phyloP scores from a whole-genome alignment of 306 rosid species.

The Vigna angularis region DNA sequence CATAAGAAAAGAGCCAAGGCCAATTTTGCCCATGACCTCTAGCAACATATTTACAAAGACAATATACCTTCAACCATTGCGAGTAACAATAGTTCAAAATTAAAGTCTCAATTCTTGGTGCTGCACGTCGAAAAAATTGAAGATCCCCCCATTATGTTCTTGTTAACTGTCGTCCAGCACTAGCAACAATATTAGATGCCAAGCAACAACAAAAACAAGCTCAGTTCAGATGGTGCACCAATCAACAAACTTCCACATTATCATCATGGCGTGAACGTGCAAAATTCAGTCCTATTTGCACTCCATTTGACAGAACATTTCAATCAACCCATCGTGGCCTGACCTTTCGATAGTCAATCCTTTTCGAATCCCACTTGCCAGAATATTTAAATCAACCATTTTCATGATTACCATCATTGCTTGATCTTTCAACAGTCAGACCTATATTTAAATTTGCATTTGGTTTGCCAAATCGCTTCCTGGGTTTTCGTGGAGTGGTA shows the following conservation, averaged over 20 bases:
- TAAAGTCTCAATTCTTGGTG: slow-evolving; percentile 23
- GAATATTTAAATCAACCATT: slow-evolving; percentile 52
- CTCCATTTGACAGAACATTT: slow-evolving; percentile 52
- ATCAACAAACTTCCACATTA: slow-evolving; percentile 39
- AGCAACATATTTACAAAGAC: slow-evolving; percentile 40
- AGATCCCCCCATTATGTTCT: slow-evolving; percentile 12
- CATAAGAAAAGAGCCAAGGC: slow-evolving; percentile 35
- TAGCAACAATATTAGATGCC: slow-evolving; percentile 27
- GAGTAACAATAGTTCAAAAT: slow-evolving; percentile 17
- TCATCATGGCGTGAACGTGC: slow-evolving; percentile 50
- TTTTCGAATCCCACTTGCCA: slow-evolving; percentile 44
- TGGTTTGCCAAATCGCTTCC: slow-evolving; percentile 59
- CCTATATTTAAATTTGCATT: slow-evolving; percentile 52
- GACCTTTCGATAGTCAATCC: slow-evolving; percentile 53
- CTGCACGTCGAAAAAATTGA: slow-evolving; percentile 21
- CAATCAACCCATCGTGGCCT: slow-evolving; percentile 38
- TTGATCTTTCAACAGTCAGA: slow-evolving; percentile 55
- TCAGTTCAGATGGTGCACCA: slow-evolving; percentile 37
- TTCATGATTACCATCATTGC: slow-evolving; percentile 47
- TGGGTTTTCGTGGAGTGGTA: slow-evolving; percentile 51
- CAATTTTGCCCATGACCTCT: slow-evolving; percentile 23
- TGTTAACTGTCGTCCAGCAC: slow-evolving; percentile 35
- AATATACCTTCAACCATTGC: slow-evolving; percentile 31
- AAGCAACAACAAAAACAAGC: slow-evolving; percentile 15
- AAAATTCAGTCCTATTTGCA: slow-evolving; percentile 46